phyloP scores from a whole-genome alignment of 2,329 filamentous ascomycete genomes.

The Fusarium subglutinans region DNA sequence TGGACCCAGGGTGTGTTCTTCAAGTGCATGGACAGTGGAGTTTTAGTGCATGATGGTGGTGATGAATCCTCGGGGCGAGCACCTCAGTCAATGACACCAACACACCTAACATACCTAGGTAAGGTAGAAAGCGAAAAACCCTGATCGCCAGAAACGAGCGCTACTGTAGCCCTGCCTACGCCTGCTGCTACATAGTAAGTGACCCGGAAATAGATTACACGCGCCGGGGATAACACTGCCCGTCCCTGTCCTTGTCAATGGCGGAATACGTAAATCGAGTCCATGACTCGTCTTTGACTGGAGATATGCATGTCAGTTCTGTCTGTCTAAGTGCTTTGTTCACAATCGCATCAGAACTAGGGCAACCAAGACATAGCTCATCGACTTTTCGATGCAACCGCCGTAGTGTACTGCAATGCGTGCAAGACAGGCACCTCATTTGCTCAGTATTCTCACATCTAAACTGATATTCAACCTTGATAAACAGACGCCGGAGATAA shows the following conservation, averaged over 20 bases:
- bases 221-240: slow-evolving; percentile 27
- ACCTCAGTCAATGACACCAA: slow-evolving; percentile 23
- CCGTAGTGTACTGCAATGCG: not conserved
- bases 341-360: slow-evolving; percentile 13
- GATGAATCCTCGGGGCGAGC: not conserved
- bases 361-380: not conserved
- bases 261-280: slow-evolving; percentile 14
- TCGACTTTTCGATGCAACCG: not conserved
- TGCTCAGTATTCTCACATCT: not conserved
- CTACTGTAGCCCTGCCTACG: slow-evolving; percentile 9
- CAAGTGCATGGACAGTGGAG: not conserved
- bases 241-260: not conserved
- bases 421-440: not conserved
- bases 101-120: not conserved
- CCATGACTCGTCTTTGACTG: slow-evolving; percentile 4
- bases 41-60: slow-evolving; percentile 10
- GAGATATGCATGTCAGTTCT: not conserved
- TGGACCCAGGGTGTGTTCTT: slow-evolving; percentile 4
- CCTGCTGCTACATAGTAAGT: not conserved
- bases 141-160: slow-evolving; percentile 30
- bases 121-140: slow-evolving; percentile 11
- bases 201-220: slow-evolving; percentile 30
- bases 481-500: slow-evolving; percentile 24
- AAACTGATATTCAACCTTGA: not conserved
- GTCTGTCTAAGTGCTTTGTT: not conserved